Conservation (phyloP, 371 early-diverging fungal species). For the Blakeslea trispora region DNA sequence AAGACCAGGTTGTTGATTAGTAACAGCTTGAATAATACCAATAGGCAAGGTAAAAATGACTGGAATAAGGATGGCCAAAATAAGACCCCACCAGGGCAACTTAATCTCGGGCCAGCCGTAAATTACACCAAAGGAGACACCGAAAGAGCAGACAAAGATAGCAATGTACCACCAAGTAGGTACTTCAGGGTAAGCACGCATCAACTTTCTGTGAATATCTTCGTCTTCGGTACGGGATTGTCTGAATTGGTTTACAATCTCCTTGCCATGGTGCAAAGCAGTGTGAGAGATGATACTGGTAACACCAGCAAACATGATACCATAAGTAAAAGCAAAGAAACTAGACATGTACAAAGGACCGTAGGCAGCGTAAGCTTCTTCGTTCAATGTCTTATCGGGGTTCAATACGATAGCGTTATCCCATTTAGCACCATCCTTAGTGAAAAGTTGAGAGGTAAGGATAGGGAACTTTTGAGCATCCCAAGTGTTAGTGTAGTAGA, state of each 20-base stretch:
- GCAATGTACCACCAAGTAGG: constrained; percentile 72
- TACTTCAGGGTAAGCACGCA: constrained; percentile 76
- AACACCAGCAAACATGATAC: constrained; percentile 67
- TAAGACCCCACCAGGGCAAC: constrained; percentile 71
- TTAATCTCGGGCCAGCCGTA: constrained; percentile 52
- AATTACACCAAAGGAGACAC: constrained; percentile 54
- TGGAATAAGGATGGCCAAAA: constrained; percentile 65
- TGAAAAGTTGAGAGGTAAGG: constrained; percentile 38
- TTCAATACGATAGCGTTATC: constrained; percentile 56
- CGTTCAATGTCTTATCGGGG: constrained; percentile 60
- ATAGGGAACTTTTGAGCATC: constrained; percentile 69
- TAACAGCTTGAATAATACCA: constrained; percentile 78
- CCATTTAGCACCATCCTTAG: constrained; percentile 55
- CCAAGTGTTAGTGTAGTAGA: constrained; percentile 72
- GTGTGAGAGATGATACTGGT: constrained; percentile 68
- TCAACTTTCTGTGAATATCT: constrained; percentile 71
- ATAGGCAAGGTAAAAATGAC: constrained; percentile 75
- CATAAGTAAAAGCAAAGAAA: constrained; percentile 63
- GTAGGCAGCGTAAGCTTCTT: constrained; percentile 63
- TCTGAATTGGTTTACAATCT: constrained; percentile 59
- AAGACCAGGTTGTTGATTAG: constrained; percentile 69
- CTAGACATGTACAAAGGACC: constrained; percentile 70
- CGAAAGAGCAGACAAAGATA: constrained; percentile 49
- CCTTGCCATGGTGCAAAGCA: constrained; percentile 61
- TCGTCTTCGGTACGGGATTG: constrained; percentile 54